Evolutionary conservation across 805 yeast genomes (phyloP).

Genomic region (Pichia heedii): DNA sequence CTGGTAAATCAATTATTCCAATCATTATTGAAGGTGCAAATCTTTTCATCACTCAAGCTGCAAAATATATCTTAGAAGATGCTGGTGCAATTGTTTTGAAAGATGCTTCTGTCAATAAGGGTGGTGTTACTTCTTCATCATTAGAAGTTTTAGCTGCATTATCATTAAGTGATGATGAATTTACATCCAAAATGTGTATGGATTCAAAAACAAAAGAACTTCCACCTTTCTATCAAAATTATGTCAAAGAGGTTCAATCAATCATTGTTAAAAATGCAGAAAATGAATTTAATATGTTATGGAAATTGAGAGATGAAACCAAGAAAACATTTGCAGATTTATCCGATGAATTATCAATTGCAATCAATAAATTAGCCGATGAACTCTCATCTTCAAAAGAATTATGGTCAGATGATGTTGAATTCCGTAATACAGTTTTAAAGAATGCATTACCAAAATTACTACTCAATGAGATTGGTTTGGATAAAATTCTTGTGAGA

Average conservation of each 20-base stretch:
- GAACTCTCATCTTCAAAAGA: constrained; percentile 72
- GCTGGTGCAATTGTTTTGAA: constrained; percentile 86
- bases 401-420: constrained; percentile 73
- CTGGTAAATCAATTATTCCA: constrained; percentile 72
- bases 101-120: constrained; percentile 96
- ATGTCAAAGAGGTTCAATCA: constrained; percentile 75
- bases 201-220: constrained; percentile 40
- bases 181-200: constrained; percentile 71
- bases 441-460: constrained; percentile 69
- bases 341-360: constrained; percentile 61
- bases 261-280: constrained; percentile 71
- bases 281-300: constrained; percentile 76
- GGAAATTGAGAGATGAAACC: constrained; percentile 63
- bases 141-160: constrained; percentile 91
- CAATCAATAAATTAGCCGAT: constrained; percentile 62
- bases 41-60: constrained; percentile 88
- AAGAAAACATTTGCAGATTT: constrained; percentile 57
- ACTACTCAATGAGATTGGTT: constrained; percentile 55
- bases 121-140: constrained; percentile 97
- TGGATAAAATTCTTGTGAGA: constrained; percentile 57
- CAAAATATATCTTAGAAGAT: constrained; percentile 74
- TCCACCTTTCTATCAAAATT: constrained; percentile 72
- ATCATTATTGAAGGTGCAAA: constrained; percentile 97
- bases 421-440: constrained; percentile 70
- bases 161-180: constrained; percentile 78